Evolutionary conservation across 331 rosid genomes (phyloP).

Genomic region (Erythrophleum ivorense): DNA sequence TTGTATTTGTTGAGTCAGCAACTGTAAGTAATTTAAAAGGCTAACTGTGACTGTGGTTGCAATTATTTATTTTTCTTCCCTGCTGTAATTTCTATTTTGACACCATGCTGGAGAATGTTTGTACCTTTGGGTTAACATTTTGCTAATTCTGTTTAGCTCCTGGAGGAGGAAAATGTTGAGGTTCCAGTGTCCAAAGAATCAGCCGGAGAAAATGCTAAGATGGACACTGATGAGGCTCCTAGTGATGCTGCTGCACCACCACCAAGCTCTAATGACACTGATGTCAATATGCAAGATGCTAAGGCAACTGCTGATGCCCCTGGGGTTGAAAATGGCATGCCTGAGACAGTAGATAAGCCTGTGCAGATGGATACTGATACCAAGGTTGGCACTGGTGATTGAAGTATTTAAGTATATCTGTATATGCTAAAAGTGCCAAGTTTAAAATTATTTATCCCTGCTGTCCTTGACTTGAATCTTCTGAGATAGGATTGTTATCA

Average conservation of each 20-base stretch:
- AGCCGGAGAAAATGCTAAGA: slow-evolving; percentile 61
- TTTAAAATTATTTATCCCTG: background rate
- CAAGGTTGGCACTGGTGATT: slow-evolving; percentile 56
- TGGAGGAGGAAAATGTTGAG: slow-evolving; percentile 91
- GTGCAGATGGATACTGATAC: slow-evolving; percentile 84
- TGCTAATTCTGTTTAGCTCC: slow-evolving; percentile 50
- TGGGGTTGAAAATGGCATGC: slow-evolving; percentile 63
- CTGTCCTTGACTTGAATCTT: background rate
- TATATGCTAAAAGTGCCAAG: background rate
- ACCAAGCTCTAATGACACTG: slow-evolving; percentile 57
- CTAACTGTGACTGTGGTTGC: background rate
- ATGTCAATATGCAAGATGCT: slow-evolving; percentile 88
- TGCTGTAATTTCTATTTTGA: background rate
- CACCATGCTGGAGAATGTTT: background rate
- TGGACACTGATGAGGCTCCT: slow-evolving; percentile 84
- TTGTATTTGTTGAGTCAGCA: slow-evolving; percentile 76
- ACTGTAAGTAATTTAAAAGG: slow-evolving; percentile 59
- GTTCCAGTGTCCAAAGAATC: slow-evolving; percentile 73
- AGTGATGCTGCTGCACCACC: slow-evolving; percentile 49
- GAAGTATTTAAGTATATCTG: background rate
- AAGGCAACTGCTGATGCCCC: slow-evolving; percentile 62
- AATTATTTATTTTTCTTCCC: background rate
- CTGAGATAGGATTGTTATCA: background rate
- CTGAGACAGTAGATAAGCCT: slow-evolving; percentile 78
- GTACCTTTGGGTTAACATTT: slow-evolving; percentile 9